Percentiles rank a stretch among this genome's conserved stretches.
These are phyloP conservation scores for Suhomyces bolitotheri DNA, from an alignment of 1,139 yeast genomes.

Conservation along the genomic window DNA sequence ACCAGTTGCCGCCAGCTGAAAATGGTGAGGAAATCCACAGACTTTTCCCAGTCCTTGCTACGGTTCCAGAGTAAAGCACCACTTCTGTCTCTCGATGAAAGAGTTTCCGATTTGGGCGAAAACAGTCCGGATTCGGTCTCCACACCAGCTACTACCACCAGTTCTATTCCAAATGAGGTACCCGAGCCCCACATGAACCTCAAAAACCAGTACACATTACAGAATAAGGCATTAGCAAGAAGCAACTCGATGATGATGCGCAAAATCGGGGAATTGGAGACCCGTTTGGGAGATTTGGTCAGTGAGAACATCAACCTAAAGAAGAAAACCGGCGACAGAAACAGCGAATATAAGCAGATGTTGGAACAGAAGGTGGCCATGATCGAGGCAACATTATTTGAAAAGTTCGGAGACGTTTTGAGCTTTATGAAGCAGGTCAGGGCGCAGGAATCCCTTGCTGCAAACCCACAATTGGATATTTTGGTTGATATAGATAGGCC, in stretches of 20 bases:
- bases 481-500: conserved; percentile 18
- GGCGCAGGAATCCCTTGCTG: conserved; percentile 29
- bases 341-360: conserved; percentile 10
- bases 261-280: conserved; percentile 53
- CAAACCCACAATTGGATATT: conserved; percentile 21
- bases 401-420: conserved; percentile 46
- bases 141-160: too few species aligned
- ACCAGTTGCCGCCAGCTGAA: conserved; percentile 1
- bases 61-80: conserved; percentile 16
- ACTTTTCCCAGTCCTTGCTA: conserved; percentile 22
- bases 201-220: conserved; percentile 21
- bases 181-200: too few species aligned
- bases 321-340: conserved; percentile 10
- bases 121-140: too few species aligned
- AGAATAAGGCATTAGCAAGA: conserved; percentile 57
- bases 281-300: conserved; percentile 20
- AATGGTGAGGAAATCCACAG: conserved; percentile 26
- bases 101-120: too few species aligned
- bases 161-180: too few species aligned
- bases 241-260: conserved; percentile 53
- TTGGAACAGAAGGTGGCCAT: conserved; percentile 25
- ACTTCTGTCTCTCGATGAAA: too few species aligned
- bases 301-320: conserved; percentile 16
- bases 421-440: conserved; percentile 38
- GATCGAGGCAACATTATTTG: conserved; percentile 44